These are phyloP conservation scores for Stephanodiscus triporus DNA, from an alignment of 108 stramenopile genomes.

Conservation along the genomic window DNA sequence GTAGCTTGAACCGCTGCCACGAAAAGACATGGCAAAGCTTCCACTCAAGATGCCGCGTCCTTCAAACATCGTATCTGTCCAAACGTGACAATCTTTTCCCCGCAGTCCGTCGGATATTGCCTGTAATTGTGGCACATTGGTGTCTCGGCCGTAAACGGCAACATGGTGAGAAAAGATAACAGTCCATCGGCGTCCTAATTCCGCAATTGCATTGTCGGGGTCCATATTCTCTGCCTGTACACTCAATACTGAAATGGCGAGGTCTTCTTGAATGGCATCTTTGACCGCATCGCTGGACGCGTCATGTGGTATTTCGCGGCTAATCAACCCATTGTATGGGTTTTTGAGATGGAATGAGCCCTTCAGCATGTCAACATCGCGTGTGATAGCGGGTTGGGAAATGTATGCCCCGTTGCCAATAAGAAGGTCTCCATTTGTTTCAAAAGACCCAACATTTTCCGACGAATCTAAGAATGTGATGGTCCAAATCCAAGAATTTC, in stretches of 20 bases:
- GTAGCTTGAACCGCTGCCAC: conserved; percentile 33
- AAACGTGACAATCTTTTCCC: conserved; percentile 42
- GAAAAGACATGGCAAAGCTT: conserved; percentile 49
- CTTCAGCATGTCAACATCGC: conserved; percentile 42
- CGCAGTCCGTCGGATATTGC: conserved; percentile 25
- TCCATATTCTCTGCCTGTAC: conserved; percentile 40
- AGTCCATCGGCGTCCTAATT: conserved; percentile 62
- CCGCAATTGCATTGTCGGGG: conserved; percentile 35
- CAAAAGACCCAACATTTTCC: conserved; percentile 24
- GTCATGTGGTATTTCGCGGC: conserved; percentile 35
- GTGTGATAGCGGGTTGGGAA: conserved; percentile 37
- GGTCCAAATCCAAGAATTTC: conserved; percentile 70
- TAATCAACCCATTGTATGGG: conserved; percentile 30
- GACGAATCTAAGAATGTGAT: conserved; percentile 62
- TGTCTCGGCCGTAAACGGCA: conserved; percentile 32
- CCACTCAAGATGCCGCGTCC: conserved; percentile 52
- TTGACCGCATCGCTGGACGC: conserved; percentile 35
- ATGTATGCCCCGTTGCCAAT: conserved; percentile 42
- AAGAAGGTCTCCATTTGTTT: conserved; percentile 45
- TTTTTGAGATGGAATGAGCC: conserved; percentile 59
- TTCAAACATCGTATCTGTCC: conserved; percentile 43
- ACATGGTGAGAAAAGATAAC: conserved; percentile 49
- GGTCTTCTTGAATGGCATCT: conserved; percentile 54
- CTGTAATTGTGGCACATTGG: conserved; percentile 41
- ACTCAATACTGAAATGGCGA: conserved; percentile 45